A percentile compares a stretch with the other conserved stretches of the same genome.
These are phyloP conservation scores for Boletus huronensis DNA, from an alignment of 768 basidiomycete species.

Conservation along the genomic window DNA sequence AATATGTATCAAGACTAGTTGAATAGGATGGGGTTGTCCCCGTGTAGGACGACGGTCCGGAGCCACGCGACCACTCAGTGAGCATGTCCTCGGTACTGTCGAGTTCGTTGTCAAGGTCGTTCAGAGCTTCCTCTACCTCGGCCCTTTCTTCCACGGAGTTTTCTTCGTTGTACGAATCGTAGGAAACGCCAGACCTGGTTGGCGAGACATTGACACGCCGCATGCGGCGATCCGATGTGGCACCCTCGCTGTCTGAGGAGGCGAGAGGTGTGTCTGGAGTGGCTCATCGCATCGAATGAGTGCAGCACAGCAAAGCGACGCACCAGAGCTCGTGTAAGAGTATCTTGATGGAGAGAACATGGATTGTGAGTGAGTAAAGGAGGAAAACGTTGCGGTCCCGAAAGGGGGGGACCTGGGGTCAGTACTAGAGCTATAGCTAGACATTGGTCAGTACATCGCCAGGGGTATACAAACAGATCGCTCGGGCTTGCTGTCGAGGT, in stretches of 20 bases:
- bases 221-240: conserved; percentile 45
- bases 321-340: conserved; percentile 57
- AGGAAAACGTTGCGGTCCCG: conserved; percentile 57
- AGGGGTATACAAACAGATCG: conserved; percentile 9
- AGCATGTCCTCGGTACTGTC: conserved; percentile 63
- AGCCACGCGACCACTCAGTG: conserved; percentile 59
- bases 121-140: conserved; percentile 68
- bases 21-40: conserved; percentile 33
- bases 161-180: conserved; percentile 60
- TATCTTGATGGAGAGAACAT: conserved; percentile 59
- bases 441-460: conserved; percentile 41
- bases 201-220: conserved; percentile 57
- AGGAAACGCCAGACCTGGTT: conserved; percentile 33
- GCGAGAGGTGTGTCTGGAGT: conserved; percentile 41
- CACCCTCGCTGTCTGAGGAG: conserved; percentile 47
- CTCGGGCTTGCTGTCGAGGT: conserved; percentile 15
- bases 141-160: conserved; percentile 43
- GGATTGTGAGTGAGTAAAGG: conserved; percentile 48
- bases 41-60: conserved; percentile 31
- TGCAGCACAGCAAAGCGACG: conserved; percentile 11
- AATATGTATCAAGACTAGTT: conserved; percentile 38
- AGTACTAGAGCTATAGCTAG: conserved; percentile 35
- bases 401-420: conserved; percentile 60
- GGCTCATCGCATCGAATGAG: conserved; percentile 1
- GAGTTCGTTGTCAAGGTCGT: conserved; percentile 63